phyloP scores from a whole-genome alignment of 2,329 filamentous ascomycete species.

The Pyrenochaeta sp. region DNA sequence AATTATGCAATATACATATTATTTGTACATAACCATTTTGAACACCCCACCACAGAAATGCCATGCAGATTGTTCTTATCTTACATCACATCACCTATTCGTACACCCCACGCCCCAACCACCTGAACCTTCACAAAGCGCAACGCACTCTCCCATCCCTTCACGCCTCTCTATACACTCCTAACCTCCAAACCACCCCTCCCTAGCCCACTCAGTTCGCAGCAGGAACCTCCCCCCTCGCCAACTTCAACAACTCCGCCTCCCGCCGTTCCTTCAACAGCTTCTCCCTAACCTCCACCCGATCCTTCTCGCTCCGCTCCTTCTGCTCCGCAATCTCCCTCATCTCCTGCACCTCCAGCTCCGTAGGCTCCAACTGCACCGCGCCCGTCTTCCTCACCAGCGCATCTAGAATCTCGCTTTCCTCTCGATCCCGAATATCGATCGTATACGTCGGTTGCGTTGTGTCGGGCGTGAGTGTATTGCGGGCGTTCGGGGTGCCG shows the following conservation, averaged over 20 bases:
- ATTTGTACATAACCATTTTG: too few species aligned
- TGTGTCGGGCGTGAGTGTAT: slow-evolving; percentile 40
- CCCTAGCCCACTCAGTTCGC: not conserved
- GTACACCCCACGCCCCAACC: too few species aligned
- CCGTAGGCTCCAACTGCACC: slow-evolving; percentile 62
- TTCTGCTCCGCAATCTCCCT: slow-evolving; percentile 64
- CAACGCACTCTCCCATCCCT: too few species aligned
- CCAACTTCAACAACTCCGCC: slow-evolving; percentile 65
- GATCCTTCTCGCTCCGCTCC: slow-evolving; percentile 63
- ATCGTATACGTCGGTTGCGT: slow-evolving; percentile 54
- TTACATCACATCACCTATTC: not conserved
- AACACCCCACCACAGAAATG: too few species aligned
- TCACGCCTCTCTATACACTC: too few species aligned
- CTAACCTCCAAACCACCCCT: not conserved
- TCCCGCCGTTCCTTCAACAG: slow-evolving; percentile 69
- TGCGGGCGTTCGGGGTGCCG: slow-evolving; percentile 28
- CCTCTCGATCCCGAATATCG: slow-evolving; percentile 69
- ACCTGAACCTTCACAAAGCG: too few species aligned
- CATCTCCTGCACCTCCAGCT: slow-evolving; percentile 68
- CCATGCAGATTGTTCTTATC: not conserved
- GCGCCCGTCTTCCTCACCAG: slow-evolving; percentile 72
- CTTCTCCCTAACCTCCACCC: slow-evolving; percentile 61
- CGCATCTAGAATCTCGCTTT: slow-evolving; percentile 68
- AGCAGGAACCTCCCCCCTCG: slow-evolving; percentile 53
- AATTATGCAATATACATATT: too few species aligned